phyloP scores from a whole-genome alignment of 768 basidiomycete genomes.

The Suillus subaureus region DNA sequence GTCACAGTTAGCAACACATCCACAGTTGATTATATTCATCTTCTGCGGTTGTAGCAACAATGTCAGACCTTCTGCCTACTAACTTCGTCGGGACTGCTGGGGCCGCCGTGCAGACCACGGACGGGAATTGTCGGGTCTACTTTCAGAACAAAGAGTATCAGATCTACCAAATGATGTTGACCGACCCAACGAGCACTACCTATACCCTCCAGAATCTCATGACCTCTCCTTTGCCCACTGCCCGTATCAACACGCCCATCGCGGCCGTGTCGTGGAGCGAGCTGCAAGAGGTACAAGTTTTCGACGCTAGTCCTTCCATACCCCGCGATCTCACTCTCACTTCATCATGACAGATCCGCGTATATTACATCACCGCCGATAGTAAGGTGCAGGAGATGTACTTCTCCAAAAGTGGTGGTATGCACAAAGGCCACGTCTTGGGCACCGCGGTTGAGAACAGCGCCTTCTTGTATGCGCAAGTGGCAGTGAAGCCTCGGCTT shows the following conservation, averaged over 20 bases:
- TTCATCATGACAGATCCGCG: neutral
- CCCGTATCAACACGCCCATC: neutral
- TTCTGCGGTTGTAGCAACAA: neutral
- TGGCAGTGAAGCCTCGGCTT: neutral
- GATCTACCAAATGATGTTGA: neutral
- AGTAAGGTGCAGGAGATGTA: neutral
- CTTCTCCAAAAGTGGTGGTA: neutral
- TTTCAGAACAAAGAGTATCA: neutral
- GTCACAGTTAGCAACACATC: neutral
- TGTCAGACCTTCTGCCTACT: neutral
- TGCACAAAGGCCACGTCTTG: neutral
- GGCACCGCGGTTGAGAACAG: neutral
- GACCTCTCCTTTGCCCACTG: neutral
- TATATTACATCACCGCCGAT: neutral
- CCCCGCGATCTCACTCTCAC: neutral
- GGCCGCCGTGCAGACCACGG: neutral
- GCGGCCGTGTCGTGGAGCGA: neutral
- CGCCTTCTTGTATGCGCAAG: neutral
- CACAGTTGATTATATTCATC: neutral
- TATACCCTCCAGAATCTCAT: neutral
- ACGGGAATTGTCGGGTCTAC: neutral
- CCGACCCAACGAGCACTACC: neutral
- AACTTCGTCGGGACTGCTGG: neutral
- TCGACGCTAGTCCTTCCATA: too few species aligned
- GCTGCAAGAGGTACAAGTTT: neutral